A percentile compares a stretch with the other conserved stretches of the same genome.
phyloP scores from a whole-genome alignment of 495 filamentous ascomycete genomes.

The Tuber indicum region DNA sequence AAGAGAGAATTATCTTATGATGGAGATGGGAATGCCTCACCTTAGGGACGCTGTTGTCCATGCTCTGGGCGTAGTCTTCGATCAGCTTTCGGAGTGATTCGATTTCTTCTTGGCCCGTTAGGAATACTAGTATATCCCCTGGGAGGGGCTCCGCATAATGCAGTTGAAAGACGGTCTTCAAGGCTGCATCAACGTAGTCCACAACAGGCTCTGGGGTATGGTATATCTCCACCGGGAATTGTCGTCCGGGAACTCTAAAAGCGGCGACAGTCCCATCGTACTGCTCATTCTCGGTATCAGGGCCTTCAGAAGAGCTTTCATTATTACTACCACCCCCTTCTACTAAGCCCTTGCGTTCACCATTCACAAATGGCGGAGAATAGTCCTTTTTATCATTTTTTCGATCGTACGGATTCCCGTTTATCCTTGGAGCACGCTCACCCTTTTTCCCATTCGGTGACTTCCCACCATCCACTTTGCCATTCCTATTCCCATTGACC shows the following conservation, averaged over 20 bases:
- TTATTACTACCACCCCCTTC: neutral
- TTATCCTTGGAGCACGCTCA: constrained; percentile 11
- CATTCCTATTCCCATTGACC: neutral
- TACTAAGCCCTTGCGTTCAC: neutral
- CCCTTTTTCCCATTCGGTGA: constrained; percentile 12
- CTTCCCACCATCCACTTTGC: neutral
- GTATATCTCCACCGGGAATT: constrained; percentile 73
- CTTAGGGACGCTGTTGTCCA: constrained; percentile 70
- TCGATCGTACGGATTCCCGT: constrained; percentile 19
- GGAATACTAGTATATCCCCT: constrained; percentile 87
- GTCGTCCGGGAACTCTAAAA: constrained; percentile 71
- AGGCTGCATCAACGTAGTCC: constrained; percentile 74
- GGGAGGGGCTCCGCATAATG: constrained; percentile 82
- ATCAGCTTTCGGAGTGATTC: constrained; percentile 72
- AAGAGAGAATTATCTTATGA: constrained; percentile 30
- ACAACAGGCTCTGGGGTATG: constrained; percentile 70
- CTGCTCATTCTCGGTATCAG: neutral
- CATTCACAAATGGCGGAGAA: neutral
- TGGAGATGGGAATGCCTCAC: constrained; percentile 50
- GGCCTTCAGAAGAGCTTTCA: neutral
- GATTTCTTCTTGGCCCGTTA: constrained; percentile 91
- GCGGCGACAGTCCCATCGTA: constrained; percentile 21
- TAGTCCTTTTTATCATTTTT: constrained; percentile 1
- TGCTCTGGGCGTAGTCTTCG: constrained; percentile 64
- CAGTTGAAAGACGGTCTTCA: constrained; percentile 81